Conservation (phyloP, 371 early-diverging fungal species). For the Zancudomyces culisetae region DNA sequence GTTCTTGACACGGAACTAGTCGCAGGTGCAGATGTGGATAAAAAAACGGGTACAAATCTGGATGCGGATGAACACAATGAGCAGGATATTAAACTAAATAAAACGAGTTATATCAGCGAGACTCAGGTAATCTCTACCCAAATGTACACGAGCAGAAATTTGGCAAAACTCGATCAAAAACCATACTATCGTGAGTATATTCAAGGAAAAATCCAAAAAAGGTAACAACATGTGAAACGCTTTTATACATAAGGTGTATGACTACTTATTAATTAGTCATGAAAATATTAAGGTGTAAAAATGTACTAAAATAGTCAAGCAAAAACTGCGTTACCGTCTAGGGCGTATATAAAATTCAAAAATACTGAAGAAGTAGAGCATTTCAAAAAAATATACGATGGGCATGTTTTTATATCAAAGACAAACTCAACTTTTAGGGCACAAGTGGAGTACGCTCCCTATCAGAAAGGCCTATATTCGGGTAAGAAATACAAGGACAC, state of each 20-base stretch:
- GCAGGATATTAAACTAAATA: too few relatives aligned
- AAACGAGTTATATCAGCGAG: background rate
- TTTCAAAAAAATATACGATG: slow-evolving; percentile 14
- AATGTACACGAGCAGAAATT: background rate
- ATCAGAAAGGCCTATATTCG: slow-evolving; percentile 7
- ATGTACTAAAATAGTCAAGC: slow-evolving; percentile 5
- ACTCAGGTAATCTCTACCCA: background rate
- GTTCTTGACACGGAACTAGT: background rate
- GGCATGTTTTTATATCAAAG: slow-evolving; percentile 16
- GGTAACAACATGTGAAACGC: too few relatives aligned
- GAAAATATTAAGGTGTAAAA: slow-evolving; percentile 12
- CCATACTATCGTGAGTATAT: background rate
- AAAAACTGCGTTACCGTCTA: slow-evolving; percentile 12
- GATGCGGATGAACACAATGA: background rate
- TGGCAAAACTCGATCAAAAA: background rate
- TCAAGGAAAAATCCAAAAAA: background rate
- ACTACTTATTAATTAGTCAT: slow-evolving; percentile 8
- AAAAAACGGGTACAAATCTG: background rate
- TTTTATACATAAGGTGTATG: slow-evolving; percentile 9
- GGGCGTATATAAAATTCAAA: slow-evolving; percentile 23
- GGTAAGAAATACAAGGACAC: background rate
- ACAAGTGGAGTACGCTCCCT: slow-evolving; percentile 14
- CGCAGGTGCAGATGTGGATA: background rate
- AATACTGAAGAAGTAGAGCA: slow-evolving; percentile 13
- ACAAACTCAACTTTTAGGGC: slow-evolving; percentile 8